Conservation (phyloP, 352 stramenopile species). For the Phytophthora fragariae region DNA sequence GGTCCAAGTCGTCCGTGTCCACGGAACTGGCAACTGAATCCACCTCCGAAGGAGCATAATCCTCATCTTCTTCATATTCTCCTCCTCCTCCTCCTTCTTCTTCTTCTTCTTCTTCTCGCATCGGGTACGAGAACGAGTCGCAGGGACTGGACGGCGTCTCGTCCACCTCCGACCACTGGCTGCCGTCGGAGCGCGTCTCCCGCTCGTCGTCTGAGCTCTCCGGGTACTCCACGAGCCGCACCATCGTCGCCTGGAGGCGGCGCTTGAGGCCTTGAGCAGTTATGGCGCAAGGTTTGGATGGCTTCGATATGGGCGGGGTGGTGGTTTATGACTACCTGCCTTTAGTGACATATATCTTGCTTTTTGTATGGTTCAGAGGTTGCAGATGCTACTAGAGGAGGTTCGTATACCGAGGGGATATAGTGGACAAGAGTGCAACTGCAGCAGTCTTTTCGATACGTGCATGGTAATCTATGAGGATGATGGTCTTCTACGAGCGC, state of each 20-base stretch:
- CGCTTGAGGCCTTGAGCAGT: constrained; percentile 27
- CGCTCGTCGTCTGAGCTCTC: constrained; percentile 57
- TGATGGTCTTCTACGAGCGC: constrained; percentile 37
- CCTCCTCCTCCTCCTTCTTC: constrained; percentile 5
- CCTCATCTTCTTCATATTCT: constrained; percentile 34
- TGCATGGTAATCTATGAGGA: neutral
- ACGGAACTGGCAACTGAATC: constrained; percentile 32
- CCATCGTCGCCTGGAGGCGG: constrained; percentile 21
- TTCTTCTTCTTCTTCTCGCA: constrained; percentile 21
- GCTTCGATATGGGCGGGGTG: constrained; percentile 4
- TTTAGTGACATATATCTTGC: constrained; percentile 19
- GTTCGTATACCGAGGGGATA: constrained; percentile 22
- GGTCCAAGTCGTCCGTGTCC: constrained; percentile 37
- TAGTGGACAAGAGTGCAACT: neutral
- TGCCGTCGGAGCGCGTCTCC: constrained; percentile 8
- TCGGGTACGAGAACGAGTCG: constrained; percentile 41
- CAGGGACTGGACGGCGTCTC: constrained; percentile 37
- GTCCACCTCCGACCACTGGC: constrained; percentile 24
- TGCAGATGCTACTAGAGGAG: neutral
- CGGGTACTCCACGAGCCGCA: constrained; percentile 61
- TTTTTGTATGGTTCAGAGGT: neutral
- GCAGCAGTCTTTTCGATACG: constrained; percentile 18
- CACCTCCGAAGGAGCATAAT: constrained; percentile 37
- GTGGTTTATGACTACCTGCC: neutral
- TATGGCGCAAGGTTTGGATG: constrained; percentile 22